Evolutionary conservation across 2,329 filamentous ascomycete genomes (phyloP), one percentile per base, ranked within the genome.

Genomic region (Xylariaceae sp.): DNA sequence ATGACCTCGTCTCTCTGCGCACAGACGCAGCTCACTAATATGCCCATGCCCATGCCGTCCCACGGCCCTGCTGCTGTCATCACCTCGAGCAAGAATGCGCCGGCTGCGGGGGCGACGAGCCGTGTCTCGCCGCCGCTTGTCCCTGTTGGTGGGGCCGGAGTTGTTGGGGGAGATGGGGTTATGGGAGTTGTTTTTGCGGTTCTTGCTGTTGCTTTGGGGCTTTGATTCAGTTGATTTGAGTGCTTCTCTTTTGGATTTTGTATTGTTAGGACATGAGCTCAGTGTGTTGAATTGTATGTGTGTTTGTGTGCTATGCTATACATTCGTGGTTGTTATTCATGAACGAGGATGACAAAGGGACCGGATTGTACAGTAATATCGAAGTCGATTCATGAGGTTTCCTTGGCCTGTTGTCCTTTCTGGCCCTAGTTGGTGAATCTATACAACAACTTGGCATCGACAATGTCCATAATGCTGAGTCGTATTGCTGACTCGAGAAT

Each of bases 1-100:
- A 47, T 67, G 3, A 67, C 64, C 17, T 69, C 67, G 4, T 65
- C 67, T 3, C 55, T 66, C 44, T 66, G 63, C 57, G 55, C 64
- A 2, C 50, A 45, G 50, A n/a, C 47, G 57, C 58, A 4, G 18
- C 15, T 53, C 59, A 30, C 23, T 30, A 30, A 30, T 1, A 30
- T 30, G 23, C 23, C 23, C 23, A 5, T 63, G n/a, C 60, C 62
- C 9, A 56, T 60, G n/a, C 63, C 60, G 39, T 64, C 55, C 6
- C 49, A 51, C 6, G 23, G 23, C 48, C 37, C 37, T 42, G 4
- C 11, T 42, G 51, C 35, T 0, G 47, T 17, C 50, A 54, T 58
- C 17, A 56, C 50, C 47, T 17, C n/a, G 3, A 11, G 7, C 23
- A 37, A 35, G 13, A 17, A 59, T 8, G 13, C 13, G 6, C 13